phyloP scores from a whole-genome alignment of 2,329 filamentous ascomycete species.

The Teratosphaeria zuluensis region DNA sequence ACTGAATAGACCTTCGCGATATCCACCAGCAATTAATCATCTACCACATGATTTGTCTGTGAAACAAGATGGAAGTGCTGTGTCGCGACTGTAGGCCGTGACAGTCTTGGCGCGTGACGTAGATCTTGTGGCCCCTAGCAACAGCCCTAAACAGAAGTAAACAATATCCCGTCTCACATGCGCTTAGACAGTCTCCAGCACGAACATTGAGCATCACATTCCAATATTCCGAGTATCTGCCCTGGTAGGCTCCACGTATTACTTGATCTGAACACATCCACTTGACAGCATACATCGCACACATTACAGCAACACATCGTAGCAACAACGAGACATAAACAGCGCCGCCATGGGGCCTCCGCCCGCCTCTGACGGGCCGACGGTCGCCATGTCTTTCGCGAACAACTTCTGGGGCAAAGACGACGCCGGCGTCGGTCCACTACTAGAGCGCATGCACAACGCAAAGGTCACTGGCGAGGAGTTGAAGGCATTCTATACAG shows the following conservation, averaged over 20 bases:
- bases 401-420: slow-evolving; percentile 99
- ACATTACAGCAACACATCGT: not conserved
- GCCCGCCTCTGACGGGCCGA: slow-evolving; percentile 24
- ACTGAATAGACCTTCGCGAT: too few relatives aligned
- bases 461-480: slow-evolving; percentile 94
- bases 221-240: not conserved
- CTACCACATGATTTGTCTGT: not conserved
- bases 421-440: slow-evolving; percentile 84
- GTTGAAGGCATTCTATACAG: slow-evolving; percentile 80
- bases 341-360: slow-evolving; percentile 24
- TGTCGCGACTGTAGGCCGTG: not conserved
- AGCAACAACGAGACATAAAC: not conserved
- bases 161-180: not conserved
- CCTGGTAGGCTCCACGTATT: not conserved
- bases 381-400: slow-evolving; percentile 49
- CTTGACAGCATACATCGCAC: not conserved
- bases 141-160: not conserved
- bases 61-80: not conserved
- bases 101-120: not conserved
- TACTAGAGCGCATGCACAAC: slow-evolving; percentile 88
- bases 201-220: not conserved
- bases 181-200: not conserved
- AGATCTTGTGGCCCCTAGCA: not conserved
- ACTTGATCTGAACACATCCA: not conserved
- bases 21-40: not conserved